A percentile compares a stretch with the other conserved stretches of the same genome.
phyloP scores from a whole-genome alignment of 2,329 filamentous ascomycete species.

The Domatiomyces globalis region DNA sequence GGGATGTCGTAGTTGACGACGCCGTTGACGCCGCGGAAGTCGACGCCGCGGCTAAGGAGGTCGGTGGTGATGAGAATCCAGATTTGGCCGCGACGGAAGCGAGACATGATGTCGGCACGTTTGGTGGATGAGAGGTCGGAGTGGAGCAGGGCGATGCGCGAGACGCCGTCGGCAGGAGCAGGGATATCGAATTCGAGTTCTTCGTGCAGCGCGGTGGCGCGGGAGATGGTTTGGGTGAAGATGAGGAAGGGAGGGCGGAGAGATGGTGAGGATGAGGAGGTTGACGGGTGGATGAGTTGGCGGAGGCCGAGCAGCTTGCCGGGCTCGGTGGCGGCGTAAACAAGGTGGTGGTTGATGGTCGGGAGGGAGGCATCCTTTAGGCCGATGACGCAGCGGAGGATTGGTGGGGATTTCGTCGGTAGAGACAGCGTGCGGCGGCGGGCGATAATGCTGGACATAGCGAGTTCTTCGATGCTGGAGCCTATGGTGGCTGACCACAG shows the following conservation, averaged over 20 bases:
- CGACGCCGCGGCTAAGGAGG: constrained; percentile 76
- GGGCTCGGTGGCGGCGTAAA: constrained; percentile 82
- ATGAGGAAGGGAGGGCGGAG: constrained; percentile 83
- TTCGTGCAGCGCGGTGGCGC: constrained; percentile 71
- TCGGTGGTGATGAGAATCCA: constrained; percentile 97
- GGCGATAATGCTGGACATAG: constrained; percentile 50
- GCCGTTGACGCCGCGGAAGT: constrained; percentile 88
- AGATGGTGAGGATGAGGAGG: constrained; percentile 41
- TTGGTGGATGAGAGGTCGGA: constrained; percentile 65
- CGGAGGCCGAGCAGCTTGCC: constrained; percentile 86
- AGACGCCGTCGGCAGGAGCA: constrained; percentile 66
- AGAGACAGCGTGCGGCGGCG: constrained; percentile 32
- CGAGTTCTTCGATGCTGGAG: constrained; percentile 72
- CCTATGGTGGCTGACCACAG: constrained; percentile 97
- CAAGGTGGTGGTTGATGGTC: constrained; percentile 75
- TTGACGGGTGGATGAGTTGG: constrained; percentile 64
- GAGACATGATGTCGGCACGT: constrained; percentile 69
- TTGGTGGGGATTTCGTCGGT: constrained; percentile 29
- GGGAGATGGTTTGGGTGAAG: constrained; percentile 90
- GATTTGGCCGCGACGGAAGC: constrained; percentile 80
- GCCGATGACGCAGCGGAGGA: constrained; percentile 83
- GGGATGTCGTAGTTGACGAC: constrained; percentile 98
- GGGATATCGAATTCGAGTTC: constrained; percentile 94
- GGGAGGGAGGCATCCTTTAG: constrained; percentile 91
- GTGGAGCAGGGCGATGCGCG: constrained; percentile 79